A percentile compares a stretch with the other conserved stretches of the same genome.
Conservation (phyloP, 768 basidiomycete genomes). For the Hortiboletus flavorubellus region DNA sequence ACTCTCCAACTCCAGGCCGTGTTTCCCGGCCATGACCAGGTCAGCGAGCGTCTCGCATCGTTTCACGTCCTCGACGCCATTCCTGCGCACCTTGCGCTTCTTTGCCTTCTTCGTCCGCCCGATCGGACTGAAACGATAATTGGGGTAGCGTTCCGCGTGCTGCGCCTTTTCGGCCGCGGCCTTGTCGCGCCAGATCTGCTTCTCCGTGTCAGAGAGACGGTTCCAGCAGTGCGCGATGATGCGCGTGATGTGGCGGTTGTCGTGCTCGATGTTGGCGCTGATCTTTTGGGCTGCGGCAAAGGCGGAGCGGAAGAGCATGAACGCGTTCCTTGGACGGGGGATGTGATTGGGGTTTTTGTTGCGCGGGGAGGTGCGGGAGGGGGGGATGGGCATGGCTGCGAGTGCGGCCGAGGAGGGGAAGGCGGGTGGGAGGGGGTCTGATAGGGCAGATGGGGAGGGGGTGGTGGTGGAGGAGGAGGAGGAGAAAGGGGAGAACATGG, state of each 20-base stretch:
- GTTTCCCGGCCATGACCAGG: conserved; percentile 47
- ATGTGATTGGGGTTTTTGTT: conserved; percentile 40
- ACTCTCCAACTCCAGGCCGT: conserved; percentile 44
- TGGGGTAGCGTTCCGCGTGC: conserved; percentile 47
- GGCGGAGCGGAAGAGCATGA: conserved; percentile 60
- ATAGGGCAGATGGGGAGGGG: conserved; percentile 8
- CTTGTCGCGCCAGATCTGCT: conserved; percentile 46
- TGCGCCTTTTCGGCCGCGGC: conserved; percentile 51
- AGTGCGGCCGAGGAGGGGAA: conserved; percentile 21
- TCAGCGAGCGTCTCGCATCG: conserved; percentile 51
- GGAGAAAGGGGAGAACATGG: conserved; percentile 2
- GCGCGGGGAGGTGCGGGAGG: conserved; percentile 25
- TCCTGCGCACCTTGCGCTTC: conserved; percentile 52
- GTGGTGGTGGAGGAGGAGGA: conserved; percentile 9
- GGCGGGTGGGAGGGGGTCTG: background rate
- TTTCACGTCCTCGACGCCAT: conserved; percentile 43
- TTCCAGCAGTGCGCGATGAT: conserved; percentile 57
- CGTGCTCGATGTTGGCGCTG: conserved; percentile 45
- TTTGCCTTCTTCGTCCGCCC: conserved; percentile 41
- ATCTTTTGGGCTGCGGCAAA: conserved; percentile 54
- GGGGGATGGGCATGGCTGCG: conserved; percentile 30
- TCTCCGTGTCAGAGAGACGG: conserved; percentile 46
- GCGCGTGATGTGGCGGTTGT: conserved; percentile 57
- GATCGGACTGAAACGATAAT: conserved; percentile 52
- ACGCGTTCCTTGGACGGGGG: conserved; percentile 40